Conservation (phyloP, 106 monocot species). For the Allium cepa region DNA sequence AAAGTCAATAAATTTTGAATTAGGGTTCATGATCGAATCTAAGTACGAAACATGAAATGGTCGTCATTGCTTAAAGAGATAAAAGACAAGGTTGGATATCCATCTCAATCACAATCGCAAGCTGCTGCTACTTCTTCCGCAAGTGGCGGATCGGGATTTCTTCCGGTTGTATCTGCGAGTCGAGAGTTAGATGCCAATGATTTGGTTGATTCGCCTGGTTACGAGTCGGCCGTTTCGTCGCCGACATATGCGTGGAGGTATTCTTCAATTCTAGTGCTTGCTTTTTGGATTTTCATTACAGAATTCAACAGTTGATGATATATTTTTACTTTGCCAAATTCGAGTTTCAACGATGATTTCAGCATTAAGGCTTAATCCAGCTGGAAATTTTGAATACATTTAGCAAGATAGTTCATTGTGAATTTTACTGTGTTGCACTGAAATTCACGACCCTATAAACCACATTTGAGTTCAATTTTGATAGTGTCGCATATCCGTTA, state of each 20-base stretch:
- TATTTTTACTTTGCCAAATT: too few species aligned
- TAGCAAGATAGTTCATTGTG: too few species aligned
- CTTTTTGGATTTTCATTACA: too few species aligned
- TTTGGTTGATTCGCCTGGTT: conserved; percentile 7
- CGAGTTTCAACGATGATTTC: too few species aligned
- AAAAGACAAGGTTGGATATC: conserved; percentile 77
- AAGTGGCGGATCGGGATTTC: neutral
- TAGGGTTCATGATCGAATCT: conserved; percentile 6
- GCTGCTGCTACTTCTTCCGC: conserved; percentile 19
- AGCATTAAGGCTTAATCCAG: too few species aligned
- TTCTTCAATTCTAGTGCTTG: neutral
- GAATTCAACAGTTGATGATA: too few species aligned
- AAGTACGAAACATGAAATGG: conserved; percentile 81
- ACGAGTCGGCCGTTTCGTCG: conserved; percentile 27
- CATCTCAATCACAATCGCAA: conserved; percentile 9
- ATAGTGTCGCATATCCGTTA: too few species aligned
- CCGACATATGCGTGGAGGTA: conserved; percentile 37
- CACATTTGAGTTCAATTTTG: too few species aligned
- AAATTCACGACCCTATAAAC: too few species aligned
- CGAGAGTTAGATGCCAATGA: conserved; percentile 14
- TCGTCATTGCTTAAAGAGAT: conserved; percentile 88
- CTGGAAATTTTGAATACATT: too few species aligned
- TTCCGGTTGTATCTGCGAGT: conserved; percentile 13
- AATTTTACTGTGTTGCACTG: too few species aligned
- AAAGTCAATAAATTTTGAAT: neutral